These are phyloP conservation scores for Pisolithus orientalis DNA, from an alignment of 768 basidiomycete genomes.

Conservation along the genomic window DNA sequence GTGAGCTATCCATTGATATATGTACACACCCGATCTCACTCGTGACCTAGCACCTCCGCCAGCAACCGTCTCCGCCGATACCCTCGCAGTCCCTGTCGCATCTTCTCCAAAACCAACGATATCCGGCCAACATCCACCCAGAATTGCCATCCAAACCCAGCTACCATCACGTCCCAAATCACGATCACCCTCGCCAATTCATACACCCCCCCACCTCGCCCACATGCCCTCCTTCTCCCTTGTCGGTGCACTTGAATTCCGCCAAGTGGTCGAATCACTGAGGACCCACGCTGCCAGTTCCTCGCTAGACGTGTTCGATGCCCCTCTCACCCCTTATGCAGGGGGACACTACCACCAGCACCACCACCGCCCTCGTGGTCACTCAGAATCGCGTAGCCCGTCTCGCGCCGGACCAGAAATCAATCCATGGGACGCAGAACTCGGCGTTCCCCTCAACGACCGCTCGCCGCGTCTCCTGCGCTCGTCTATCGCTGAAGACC, in stretches of 20 bases:
- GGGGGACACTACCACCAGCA: conserved; percentile 72
- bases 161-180: conserved; percentile 35
- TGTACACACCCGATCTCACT: conserved; percentile 2
- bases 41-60: conserved; percentile 7
- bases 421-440: conserved; percentile 46
- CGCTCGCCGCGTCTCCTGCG: conserved; percentile 35
- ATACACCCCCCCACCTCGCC: conserved; percentile 29
- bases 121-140: conserved; percentile 33
- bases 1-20: conserved; percentile 31
- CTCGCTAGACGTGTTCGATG: conserved; percentile 60
- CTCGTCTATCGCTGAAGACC: conserved; percentile 20
- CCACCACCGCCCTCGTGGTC: conserved; percentile 43
- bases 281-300: conserved; percentile 58
- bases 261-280: conserved; percentile 81
- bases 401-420: conserved; percentile 20
- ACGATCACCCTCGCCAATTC: conserved; percentile 47
- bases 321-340: conserved; percentile 61
- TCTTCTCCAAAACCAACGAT: conserved; percentile 31
- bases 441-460: conserved; percentile 47
- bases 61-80: background rate
- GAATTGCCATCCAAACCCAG: conserved; percentile 31
- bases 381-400: conserved; percentile 27
- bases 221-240: conserved; percentile 85
- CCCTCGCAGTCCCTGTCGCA: conserved; percentile 14
- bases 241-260: conserved; percentile 92